Evolutionary conservation across 2,329 filamentous ascomycete species (phyloP).

Genomic region (Verticillium dahliae): DNA sequence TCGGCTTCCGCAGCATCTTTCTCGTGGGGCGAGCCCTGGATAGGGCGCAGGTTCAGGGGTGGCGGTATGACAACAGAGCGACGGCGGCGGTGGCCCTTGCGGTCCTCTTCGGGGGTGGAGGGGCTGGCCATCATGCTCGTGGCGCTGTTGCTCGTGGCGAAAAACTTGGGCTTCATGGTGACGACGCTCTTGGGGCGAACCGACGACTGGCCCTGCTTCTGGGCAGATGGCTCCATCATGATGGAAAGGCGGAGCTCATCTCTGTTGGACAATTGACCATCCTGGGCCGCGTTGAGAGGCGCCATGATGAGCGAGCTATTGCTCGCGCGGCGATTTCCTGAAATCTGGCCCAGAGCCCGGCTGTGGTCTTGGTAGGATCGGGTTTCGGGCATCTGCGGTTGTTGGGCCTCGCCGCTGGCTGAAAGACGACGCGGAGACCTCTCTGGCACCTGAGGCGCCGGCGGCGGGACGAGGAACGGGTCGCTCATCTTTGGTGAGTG

Average conservation of each 20-base stretch:
- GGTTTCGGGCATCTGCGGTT: neutral
- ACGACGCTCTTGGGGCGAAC: conserved; percentile 9
- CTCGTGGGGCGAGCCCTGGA: neutral
- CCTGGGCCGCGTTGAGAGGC: conserved; percentile 2
- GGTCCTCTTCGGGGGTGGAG: conserved; percentile 8
- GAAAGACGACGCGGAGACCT: conserved; percentile 1
- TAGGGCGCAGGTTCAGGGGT: conserved; percentile 5
- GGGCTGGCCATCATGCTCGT: conserved; percentile 10
- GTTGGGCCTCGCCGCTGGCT: neutral
- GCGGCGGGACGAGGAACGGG: conserved; percentile 4
- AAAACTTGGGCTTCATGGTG: conserved; percentile 10
- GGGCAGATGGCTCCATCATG: conserved; percentile 1
- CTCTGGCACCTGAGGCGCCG: neutral
- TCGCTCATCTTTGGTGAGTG: conserved; percentile 9
- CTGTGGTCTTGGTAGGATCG: neutral
- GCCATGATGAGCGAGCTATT: conserved; percentile 6
- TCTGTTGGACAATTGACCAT: neutral
- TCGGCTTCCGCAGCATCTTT: neutral
- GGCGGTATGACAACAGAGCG: conserved; percentile 7
- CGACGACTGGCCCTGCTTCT: neutral
- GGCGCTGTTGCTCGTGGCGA: conserved; percentile 7
- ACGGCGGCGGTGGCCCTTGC: neutral
- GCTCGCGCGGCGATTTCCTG: neutral
- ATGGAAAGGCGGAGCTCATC: conserved; percentile 3
- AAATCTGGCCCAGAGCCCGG: conserved; percentile 1